These are phyloP conservation scores for Malassezia pachydermatis DNA, from an alignment of 1,284 basidiomycete genomes.

Conservation along the genomic window DNA sequence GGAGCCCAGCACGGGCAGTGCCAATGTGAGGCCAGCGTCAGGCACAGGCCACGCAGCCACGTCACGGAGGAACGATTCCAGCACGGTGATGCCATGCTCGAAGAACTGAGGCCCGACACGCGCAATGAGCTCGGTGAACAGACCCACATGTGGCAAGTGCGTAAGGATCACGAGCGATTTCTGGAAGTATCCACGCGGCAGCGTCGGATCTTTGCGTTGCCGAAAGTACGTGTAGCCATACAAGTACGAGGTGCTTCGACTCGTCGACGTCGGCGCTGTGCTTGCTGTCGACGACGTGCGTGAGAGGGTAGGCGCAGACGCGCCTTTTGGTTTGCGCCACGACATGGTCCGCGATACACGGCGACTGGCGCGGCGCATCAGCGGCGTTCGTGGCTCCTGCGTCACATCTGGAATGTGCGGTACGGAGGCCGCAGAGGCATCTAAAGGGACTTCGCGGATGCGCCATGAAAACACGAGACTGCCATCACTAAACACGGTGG, in stretches of 20 bases:
- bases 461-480: slow-evolving; percentile 41
- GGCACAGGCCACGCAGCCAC: slow-evolving; percentile 35
- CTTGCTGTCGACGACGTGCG: neutral
- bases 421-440: slow-evolving; percentile 23
- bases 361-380: neutral
- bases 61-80: slow-evolving; percentile 36
- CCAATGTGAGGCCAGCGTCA: slow-evolving; percentile 29
- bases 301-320: neutral
- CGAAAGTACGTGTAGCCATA: slow-evolving; percentile 47
- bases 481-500: slow-evolving; percentile 50
- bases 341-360: slow-evolving; percentile 3
- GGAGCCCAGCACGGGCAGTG: slow-evolving; percentile 30
- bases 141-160: slow-evolving; percentile 68
- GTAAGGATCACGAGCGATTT: slow-evolving; percentile 77
- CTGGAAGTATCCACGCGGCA: slow-evolving; percentile 49
- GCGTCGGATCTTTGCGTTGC: slow-evolving; percentile 36
- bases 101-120: slow-evolving; percentile 56
- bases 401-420: slow-evolving; percentile 26
- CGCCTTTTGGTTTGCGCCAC: neutral
- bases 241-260: slow-evolving; percentile 40
- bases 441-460: slow-evolving; percentile 39
- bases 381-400: neutral
- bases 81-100: slow-evolving; percentile 38
- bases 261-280: slow-evolving; percentile 12
- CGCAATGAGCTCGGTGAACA: slow-evolving; percentile 63